phyloP scores from a whole-genome alignment of 2,329 filamentous ascomycete species.

The Stenocarpella maydis region DNA sequence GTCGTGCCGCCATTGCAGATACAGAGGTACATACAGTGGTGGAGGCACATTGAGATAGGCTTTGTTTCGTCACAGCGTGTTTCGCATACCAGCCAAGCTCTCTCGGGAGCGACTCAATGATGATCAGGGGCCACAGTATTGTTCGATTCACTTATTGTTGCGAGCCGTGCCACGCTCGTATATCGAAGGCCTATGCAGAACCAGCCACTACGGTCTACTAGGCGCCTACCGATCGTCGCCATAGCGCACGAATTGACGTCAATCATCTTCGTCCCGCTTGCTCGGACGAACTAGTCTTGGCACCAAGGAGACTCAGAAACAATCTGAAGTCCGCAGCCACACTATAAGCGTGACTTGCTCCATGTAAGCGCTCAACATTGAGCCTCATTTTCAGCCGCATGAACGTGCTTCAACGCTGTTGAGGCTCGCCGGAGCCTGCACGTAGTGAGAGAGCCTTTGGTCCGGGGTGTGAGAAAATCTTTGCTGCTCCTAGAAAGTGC shows the following conservation, averaged over 20 bases:
- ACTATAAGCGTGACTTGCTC: background rate
- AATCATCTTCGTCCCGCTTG: background rate
- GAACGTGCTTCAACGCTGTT: background rate
- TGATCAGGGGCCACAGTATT: no score
- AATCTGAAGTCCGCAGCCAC: background rate
- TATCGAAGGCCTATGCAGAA: background rate
- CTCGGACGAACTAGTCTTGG: slow-evolving; percentile 12
- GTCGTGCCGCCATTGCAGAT: background rate
- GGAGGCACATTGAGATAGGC: background rate
- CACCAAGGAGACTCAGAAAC: background rate
- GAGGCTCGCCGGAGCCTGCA: background rate
- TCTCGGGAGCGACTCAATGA: no score
- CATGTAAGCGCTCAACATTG: background rate
- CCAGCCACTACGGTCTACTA: background rate
- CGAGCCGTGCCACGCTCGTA: background rate
- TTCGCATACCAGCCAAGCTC: background rate
- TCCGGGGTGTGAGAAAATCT: background rate
- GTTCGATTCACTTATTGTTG: background rate
- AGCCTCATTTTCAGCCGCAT: background rate
- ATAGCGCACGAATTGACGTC: background rate
- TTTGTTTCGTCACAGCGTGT: background rate
- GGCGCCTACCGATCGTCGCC: background rate
- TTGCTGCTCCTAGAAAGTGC: background rate
- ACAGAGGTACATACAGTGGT: background rate
- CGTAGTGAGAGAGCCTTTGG: background rate